phyloP scores from a whole-genome alignment of 176 grass and related monocot species.

The Carex parvula region DNA sequence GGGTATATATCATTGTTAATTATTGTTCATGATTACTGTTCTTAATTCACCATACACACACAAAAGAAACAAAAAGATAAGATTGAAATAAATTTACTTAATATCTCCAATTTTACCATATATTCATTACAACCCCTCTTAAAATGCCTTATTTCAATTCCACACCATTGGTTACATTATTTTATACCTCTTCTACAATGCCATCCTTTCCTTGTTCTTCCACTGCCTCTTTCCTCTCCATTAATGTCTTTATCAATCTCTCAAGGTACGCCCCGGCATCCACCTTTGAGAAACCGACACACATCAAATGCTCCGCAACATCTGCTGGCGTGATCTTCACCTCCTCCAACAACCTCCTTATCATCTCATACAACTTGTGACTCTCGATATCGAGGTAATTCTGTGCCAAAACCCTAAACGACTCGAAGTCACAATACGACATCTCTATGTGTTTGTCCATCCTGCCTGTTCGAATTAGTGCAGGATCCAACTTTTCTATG shows the following conservation, averaged over 20 bases:
- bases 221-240: slow-evolving; percentile 15
- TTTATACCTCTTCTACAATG: neutral
- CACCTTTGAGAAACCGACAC: neutral
- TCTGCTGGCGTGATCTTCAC: too few relatives aligned
- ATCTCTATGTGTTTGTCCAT: slow-evolving; percentile 90
- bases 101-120: too few relatives aligned
- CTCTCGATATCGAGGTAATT: slow-evolving; percentile 40
- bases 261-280: slow-evolving; percentile 2
- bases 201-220: neutral
- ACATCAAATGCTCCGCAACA: too few relatives aligned
- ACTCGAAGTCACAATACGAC: slow-evolving; percentile 54
- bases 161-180: neutral
- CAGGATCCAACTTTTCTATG: slow-evolving; percentile 55
- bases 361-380: slow-evolving; percentile 30
- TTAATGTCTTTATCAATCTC: slow-evolving; percentile 22
- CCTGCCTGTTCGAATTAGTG: slow-evolving; percentile 55
- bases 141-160: neutral
- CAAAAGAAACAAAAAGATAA: too few relatives aligned
- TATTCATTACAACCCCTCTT: neutral
- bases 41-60: too few relatives aligned
- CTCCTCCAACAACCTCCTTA: too few relatives aligned
- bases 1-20: neutral
- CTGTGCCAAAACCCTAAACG: slow-evolving; percentile 58
- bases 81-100: neutral
- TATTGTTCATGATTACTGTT: neutral